phyloP scores from a whole-genome alignment of 495 filamentous ascomycete genomes.

The Hypoxylon lenormandii region DNA sequence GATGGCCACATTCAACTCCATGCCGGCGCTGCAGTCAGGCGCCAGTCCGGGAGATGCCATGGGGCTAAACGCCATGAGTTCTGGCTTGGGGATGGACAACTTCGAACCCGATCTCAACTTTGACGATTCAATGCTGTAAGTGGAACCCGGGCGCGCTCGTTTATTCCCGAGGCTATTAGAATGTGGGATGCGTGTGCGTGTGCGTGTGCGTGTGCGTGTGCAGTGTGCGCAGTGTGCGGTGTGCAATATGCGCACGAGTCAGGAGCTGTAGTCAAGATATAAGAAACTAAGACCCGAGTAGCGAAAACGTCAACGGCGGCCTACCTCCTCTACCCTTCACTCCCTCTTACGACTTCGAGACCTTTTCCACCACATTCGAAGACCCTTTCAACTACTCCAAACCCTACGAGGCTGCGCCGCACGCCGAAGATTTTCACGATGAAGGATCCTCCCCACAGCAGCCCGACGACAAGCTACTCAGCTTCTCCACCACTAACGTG shows the following conservation, averaged over 20 bases:
- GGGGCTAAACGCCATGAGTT: constrained; percentile 50
- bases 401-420: constrained; percentile 62
- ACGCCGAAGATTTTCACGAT: constrained; percentile 49
- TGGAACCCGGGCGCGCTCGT: constrained; percentile 25
- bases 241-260: constrained; percentile 1
- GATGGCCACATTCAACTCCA: constrained; percentile 64
- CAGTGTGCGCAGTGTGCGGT: no score
- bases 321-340: constrained; percentile 65
- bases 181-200: neutral
- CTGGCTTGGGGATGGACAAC: constrained; percentile 52
- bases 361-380: constrained; percentile 71
- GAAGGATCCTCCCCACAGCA: constrained; percentile 59
- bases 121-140: constrained; percentile 63
- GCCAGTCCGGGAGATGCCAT: constrained; percentile 56
- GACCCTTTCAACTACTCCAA: constrained; percentile 72
- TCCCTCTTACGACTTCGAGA: constrained; percentile 67
- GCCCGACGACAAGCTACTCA: constrained; percentile 81
- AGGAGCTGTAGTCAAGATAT: constrained; percentile 16
- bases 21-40: constrained; percentile 57
- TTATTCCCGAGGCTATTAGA: neutral
- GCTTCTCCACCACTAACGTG: constrained; percentile 77
- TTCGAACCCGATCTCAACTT: constrained; percentile 60
- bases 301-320: constrained; percentile 57
- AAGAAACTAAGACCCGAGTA: constrained; percentile 41
- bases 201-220: no score